Percentiles rank a stretch among this genome's conserved stretches.
phyloP scores from a whole-genome alignment of 495 filamentous ascomycete genomes.

The Xylaria longipes region DNA sequence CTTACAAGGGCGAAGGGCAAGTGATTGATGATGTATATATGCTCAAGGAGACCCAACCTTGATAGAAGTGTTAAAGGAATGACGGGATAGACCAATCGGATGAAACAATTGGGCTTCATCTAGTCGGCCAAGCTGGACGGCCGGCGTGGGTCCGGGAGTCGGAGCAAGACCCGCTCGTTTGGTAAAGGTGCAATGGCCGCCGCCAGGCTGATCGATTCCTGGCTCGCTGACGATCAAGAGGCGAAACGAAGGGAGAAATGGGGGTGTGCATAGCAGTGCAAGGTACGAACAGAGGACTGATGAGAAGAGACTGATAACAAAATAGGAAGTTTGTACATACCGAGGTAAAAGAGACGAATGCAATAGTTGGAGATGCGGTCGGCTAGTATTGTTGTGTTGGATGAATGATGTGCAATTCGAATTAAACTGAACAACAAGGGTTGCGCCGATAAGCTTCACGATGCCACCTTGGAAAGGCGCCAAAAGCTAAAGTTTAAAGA shows the following conservation, averaged over 20 bases:
- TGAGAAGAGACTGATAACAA: neutral
- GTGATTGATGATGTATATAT: neutral
- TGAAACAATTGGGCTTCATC: conserved; percentile 9
- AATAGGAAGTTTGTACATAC: conserved; percentile 11
- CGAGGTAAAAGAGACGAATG: neutral
- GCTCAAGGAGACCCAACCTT: neutral
- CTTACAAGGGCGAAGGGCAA: neutral
- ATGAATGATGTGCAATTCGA: neutral
- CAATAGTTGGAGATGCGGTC: neutral
- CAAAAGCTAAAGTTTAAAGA: neutral
- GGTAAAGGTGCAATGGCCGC: conserved; percentile 5
- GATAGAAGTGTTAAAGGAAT: neutral
- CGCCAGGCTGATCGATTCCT: neutral
- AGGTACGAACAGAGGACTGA: neutral
- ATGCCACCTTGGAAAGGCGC: conserved; percentile 17
- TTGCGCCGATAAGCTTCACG: conserved; percentile 27
- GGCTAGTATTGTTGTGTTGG: neutral
- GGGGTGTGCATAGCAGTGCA: neutral
- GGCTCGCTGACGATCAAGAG: neutral
- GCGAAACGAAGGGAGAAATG: neutral
- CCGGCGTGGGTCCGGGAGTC: conserved; percentile 24
- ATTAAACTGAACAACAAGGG: neutral
- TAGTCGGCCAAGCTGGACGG: neutral
- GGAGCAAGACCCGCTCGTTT: conserved; percentile 12
- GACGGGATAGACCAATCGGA: conserved; percentile 6